Evolutionary conservation across 106 monocot species (phyloP).

Genomic region (Dendrobium officinale): DNA sequence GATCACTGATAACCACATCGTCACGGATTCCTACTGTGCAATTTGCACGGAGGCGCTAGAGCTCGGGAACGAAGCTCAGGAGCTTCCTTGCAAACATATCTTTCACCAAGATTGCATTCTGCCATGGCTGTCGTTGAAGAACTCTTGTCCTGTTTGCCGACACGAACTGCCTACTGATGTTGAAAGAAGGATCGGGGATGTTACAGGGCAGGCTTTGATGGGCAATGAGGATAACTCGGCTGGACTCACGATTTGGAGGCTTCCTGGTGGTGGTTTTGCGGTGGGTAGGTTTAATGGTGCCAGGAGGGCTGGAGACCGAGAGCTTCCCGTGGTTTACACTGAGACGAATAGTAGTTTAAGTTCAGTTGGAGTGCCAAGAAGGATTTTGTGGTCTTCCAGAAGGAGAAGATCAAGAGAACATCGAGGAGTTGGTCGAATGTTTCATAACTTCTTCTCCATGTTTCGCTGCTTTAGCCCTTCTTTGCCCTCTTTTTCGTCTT

Average conservation of each 20-base stretch:
- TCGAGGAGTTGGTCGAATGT: constrained; percentile 19
- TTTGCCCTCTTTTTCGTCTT: background rate
- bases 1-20: constrained; percentile 20
- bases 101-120: constrained; percentile 61
- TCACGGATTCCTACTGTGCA: constrained; percentile 35
- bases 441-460: constrained; percentile 25
- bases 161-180: constrained; percentile 39
- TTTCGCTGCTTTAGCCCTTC: constrained; percentile 11
- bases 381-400: constrained; percentile 32
- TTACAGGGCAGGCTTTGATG: background rate
- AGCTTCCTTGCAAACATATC: constrained; percentile 59
- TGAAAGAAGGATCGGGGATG: background rate
- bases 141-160: constrained; percentile 58
- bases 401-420: constrained; percentile 29
- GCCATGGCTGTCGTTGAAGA: constrained; percentile 39
- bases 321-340: constrained; percentile 43
- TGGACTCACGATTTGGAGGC: constrained; percentile 51
- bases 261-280: constrained; percentile 44
- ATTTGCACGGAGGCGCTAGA: constrained; percentile 45
- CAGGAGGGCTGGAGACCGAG: constrained; percentile 21
- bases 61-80: constrained; percentile 28
- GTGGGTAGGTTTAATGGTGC: constrained; percentile 40
- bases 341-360: constrained; percentile 48
- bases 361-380: constrained; percentile 24
- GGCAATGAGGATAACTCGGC: constrained; percentile 14